Base-by-base conservation (phyloP, 2,329 filamentous ascomycete genomes). In the Phialocephala sp. region DNA sequence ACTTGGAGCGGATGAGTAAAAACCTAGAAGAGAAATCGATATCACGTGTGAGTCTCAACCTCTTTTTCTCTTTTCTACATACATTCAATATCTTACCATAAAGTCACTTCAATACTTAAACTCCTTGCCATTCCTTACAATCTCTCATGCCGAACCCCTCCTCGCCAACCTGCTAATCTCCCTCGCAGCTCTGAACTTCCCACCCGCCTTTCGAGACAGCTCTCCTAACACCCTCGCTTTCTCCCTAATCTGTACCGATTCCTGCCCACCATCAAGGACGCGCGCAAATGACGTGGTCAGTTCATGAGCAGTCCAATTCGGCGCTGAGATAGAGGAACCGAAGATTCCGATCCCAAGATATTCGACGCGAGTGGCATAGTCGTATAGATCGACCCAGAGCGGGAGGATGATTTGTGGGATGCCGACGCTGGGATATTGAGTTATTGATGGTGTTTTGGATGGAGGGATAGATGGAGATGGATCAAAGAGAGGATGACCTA, bases 321-420 rank as follows among this genome's bases (percentile, higher is more conserved):
- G 45, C 6, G 45, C 45, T 24, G 45, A 50, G n/a, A 11, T n/a
- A 8, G 45, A n/a, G 20, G 11, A 22, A 2, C 45, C 45, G 20
- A 50, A 80, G 0, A 80, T 66, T 0, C 80, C 81, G 11, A 83
- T 74, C 1, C 45, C 45, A 0, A 80, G 67, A 50, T 75, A 77
- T 69, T 83, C 80, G 0, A 75, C 79, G 1, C 77, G 74, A 4
- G 71, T 69, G 11, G 81, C 81, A 62, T 77, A 82, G 57, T 81
- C 80, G 64, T 81, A 83, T 0, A 77, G 73, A 59, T 83, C 81
- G 0, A 77, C 71, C 82, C 82, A 83, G 0, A 78, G 60, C 0
- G 82, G 81, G 1, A 84, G 73, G 15, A 83, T 68, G 5, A 83
- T 68, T 41, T 83, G 81, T 2, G 81, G 77, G 6, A 81, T 72